These are phyloP conservation scores for Cutaneotrichosporon curvatum DNA, from an alignment of 1,284 basidiomycete species.

Conservation along the genomic window DNA sequence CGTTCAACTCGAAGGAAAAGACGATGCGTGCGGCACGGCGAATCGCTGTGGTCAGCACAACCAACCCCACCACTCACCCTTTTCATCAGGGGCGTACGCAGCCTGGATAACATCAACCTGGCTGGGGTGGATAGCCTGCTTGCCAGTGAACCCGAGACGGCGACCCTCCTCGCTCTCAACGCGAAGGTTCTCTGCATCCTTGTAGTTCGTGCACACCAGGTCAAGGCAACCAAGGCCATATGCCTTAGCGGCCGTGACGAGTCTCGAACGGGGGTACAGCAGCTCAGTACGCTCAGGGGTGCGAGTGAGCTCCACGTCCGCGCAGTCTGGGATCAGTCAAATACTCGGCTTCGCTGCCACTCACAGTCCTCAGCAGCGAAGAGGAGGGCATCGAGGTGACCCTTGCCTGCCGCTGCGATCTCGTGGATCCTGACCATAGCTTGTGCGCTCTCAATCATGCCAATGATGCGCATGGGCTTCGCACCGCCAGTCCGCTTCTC, in stretches of 20 bases:
- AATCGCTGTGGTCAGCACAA: slow-evolving; percentile 65
- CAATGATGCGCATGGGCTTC: slow-evolving; percentile 56
- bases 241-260: slow-evolving; percentile 77
- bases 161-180: slow-evolving; percentile 74
- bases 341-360: slow-evolving; percentile 16
- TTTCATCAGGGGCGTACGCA: slow-evolving; percentile 66
- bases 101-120: slow-evolving; percentile 74
- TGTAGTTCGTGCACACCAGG: slow-evolving; percentile 89
- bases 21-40: slow-evolving; percentile 64
- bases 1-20: slow-evolving; percentile 37
- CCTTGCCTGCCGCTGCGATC: slow-evolving; percentile 33
- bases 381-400: slow-evolving; percentile 49
- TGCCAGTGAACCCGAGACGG: slow-evolving; percentile 74
- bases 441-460: slow-evolving; percentile 71
- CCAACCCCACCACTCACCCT: slow-evolving; percentile 52
- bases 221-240: slow-evolving; percentile 79
- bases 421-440: slow-evolving; percentile 44
- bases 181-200: slow-evolving; percentile 60
- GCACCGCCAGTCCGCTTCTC: slow-evolving; percentile 21
- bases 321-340: slow-evolving; percentile 50
- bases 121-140: slow-evolving; percentile 92
- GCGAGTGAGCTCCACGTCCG: slow-evolving; percentile 77
- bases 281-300: slow-evolving; percentile 67
- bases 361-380: slow-evolving; percentile 87
- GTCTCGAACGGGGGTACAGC: slow-evolving; percentile 74